Percentiles rank a stretch among this genome's conserved stretches.
Conservation (phyloP, 805 yeast species). For the Monosporozyma siamensis region DNA sequence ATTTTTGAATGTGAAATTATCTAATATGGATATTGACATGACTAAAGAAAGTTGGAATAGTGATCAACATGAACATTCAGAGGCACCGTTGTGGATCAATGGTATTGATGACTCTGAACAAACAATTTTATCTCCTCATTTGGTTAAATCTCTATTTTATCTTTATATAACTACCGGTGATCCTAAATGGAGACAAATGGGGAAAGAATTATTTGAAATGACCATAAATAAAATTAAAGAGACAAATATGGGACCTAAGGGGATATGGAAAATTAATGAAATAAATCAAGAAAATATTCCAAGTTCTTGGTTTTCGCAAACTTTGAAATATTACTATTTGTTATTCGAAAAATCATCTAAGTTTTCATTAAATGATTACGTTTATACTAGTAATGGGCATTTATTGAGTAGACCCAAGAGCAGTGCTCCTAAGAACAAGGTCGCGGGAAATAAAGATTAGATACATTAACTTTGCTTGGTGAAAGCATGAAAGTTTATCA, state of each 20-base stretch:
- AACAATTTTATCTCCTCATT: conserved; percentile 49
- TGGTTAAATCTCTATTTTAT: conserved; percentile 51
- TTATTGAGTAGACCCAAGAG: conserved; percentile 34
- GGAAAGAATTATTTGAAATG: conserved; percentile 39
- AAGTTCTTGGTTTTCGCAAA: conserved; percentile 50
- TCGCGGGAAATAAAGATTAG: no score
- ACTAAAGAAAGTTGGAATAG: conserved; percentile 9
- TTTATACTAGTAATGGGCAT: conserved; percentile 57
- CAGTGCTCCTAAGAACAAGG: no score
- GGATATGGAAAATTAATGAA: conserved; percentile 33
- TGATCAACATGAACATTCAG: conserved; percentile 16
- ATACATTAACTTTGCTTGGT: no score
- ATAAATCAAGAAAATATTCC: conserved; percentile 33
- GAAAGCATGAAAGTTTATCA: no score
- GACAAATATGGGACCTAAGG: conserved; percentile 30
- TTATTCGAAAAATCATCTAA: conserved; percentile 37
- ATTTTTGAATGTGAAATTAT: conserved; percentile 3
- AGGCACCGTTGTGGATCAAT: conserved; percentile 30
- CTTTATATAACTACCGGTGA: conserved; percentile 56
- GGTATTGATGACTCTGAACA: conserved; percentile 23
- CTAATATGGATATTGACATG: neutral
- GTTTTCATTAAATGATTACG: conserved; percentile 43
- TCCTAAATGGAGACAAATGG: conserved; percentile 44
- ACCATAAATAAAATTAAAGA: conserved; percentile 27
- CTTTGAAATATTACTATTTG: conserved; percentile 47